phyloP scores from a whole-genome alignment of 306 rosid species.

The Trifolium repens region DNA sequence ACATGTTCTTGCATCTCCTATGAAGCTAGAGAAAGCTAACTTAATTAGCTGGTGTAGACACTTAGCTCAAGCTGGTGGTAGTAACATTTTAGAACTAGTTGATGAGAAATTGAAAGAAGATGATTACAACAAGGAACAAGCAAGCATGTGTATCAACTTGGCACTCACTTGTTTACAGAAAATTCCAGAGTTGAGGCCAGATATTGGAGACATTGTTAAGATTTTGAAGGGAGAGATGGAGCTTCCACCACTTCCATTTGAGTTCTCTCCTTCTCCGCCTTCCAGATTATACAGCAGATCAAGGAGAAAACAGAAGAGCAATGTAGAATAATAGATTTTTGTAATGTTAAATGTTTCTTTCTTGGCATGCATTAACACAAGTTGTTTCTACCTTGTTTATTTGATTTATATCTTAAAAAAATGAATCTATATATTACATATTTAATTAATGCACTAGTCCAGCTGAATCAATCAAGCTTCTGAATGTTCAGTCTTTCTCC shows the following conservation, averaged over 20 bases:
- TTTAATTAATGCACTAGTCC: conserved; percentile 15
- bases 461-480: not conserved
- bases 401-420: conserved; percentile 22
- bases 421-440: conserved; percentile 11
- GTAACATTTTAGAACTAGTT: conserved; percentile 79
- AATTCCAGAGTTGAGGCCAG: conserved; percentile 88
- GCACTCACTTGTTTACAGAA: conserved; percentile 81
- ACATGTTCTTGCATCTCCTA: conserved; percentile 90
- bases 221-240: conserved; percentile 90
- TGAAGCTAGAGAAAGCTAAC: conserved; percentile 96
- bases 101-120: conserved; percentile 81
- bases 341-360: conserved; percentile 37
- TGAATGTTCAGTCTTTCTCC: not conserved
- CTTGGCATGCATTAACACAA: not conserved
- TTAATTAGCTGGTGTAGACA: conserved; percentile 91
- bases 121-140: conserved; percentile 77
- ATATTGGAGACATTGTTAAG: conserved; percentile 82
- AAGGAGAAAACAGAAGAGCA: conserved; percentile 64
- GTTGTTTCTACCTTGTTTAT: not conserved
- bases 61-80: conserved; percentile 83
- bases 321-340: conserved; percentile 54
- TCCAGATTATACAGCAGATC: conserved; percentile 72
- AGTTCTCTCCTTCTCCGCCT: conserved; percentile 93
- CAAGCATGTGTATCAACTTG: conserved; percentile 79
- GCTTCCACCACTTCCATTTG: conserved; percentile 74